Base-by-base conservation (phyloP, 768 basidiomycete genomes). In the Suillus occidentalis region DNA sequence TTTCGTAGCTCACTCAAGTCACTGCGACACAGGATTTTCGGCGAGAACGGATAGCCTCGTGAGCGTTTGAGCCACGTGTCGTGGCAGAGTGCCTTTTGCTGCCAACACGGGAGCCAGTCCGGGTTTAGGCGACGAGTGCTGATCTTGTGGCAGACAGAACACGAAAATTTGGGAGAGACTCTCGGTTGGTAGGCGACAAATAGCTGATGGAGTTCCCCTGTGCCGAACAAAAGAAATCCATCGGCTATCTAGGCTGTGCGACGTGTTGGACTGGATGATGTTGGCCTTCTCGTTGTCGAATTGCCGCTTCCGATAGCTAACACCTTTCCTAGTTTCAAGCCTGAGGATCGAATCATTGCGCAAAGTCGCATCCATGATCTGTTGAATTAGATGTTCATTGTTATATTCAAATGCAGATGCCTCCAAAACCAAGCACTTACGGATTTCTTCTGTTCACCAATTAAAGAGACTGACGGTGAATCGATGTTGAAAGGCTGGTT, bases 51-150 rank as follows among this genome's bases (percentile, higher is more conserved):
- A 22, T 2, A 22, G 22, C 47, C 47, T 53, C 12, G 6, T 3
- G 52, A 53, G 5, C 52, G 28, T 28, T 53, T 18, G 16, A 53
- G 52, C 28, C 16, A 53, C 0, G 16, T 16, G 28, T 31, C 16
- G 16, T 31, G 31, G 28, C 28, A 25, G 7, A 28, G 16, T 8
- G 25, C 14, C 28, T 63, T 65, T 49, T 62, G 70, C 39, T 62
- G 56, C 10, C 53, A 61, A 55, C 42, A 81, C 64, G 20, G 84
- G 83, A 0, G 77, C 78, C 1, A 68, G 64, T 2, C n/a, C 36
- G 10, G 66, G 55, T 28, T 70, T 66, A 12, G 71, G 73, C 55
- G 76, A 76, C 37, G 71, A 65, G 58, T 70, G 52, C 0, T 69
- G 61, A n/a, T 73, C 69, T n/a, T 47, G 2, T 10, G 45, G 20